Percentiles rank a stretch among this genome's conserved stretches.
Evolutionary conservation across 2,329 filamentous ascomycete species (phyloP).

Genomic region (Ambrosiella beaveri): DNA sequence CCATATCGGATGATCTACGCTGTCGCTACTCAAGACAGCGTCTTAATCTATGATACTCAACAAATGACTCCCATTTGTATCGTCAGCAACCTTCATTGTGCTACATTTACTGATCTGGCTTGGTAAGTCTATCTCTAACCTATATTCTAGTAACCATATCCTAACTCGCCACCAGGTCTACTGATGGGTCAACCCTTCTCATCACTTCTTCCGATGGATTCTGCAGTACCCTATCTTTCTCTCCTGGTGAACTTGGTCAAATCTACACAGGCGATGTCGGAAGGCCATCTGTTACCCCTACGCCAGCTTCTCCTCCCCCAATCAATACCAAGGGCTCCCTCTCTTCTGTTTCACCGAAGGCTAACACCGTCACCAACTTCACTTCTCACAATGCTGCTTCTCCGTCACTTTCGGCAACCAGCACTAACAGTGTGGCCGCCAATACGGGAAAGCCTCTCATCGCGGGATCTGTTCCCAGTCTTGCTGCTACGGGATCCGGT

Average conservation of each 20-base stretch:
- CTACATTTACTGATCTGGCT: conserved; percentile 88
- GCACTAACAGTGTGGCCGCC: conserved; percentile 32
- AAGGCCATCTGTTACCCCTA: conserved; percentile 53
- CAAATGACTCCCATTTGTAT: conserved; percentile 86
- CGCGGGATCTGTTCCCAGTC: conserved; percentile 56
- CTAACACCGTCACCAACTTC: conserved; percentile 16
- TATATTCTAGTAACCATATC: neutral
- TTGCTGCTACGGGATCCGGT: conserved; percentile 55
- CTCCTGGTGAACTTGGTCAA: conserved; percentile 68
- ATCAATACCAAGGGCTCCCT: conserved; percentile 63
- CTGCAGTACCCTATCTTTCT: conserved; percentile 79
- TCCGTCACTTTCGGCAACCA: conserved; percentile 34
- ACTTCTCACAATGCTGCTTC: conserved; percentile 1
- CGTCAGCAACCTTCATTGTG: conserved; percentile 92
- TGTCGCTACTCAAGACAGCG: conserved; percentile 89
- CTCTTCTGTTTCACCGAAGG: conserved; percentile 24
- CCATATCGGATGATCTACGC: conserved; percentile 93
- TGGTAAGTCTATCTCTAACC: conserved; percentile 45
- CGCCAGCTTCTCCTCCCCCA: conserved; percentile 44
- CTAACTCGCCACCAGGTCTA: conserved; percentile 23
- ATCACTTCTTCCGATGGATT: conserved; percentile 98
- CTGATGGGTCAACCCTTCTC: conserved; percentile 43
- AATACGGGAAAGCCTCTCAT: conserved; percentile 35
- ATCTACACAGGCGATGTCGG: conserved; percentile 55
- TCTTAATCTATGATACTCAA: conserved; percentile 91